phyloP scores from a whole-genome alignment of 1,139 yeast genomes.

The Kluyveromyces marxianus region DNA sequence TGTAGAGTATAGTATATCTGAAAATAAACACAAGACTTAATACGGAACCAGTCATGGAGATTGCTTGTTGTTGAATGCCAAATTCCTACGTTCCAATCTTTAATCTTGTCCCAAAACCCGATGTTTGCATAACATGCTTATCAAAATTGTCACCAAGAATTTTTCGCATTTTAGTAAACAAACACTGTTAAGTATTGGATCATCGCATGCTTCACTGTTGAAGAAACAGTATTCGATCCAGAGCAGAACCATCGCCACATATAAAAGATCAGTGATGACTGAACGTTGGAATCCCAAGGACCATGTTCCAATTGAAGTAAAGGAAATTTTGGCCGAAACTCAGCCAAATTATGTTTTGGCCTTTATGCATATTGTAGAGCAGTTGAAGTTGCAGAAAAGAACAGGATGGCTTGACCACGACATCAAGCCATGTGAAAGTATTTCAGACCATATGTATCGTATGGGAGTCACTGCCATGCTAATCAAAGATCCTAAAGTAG shows the following conservation, averaged over 20 bases:
- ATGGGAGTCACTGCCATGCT: constrained; percentile 83
- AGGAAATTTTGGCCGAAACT: constrained; percentile 14
- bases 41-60: no score
- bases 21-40: no score
- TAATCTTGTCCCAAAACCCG: no score
- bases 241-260: not conserved
- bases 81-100: no score
- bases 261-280: constrained; percentile 1
- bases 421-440: constrained; percentile 58
- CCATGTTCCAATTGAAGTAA: constrained; percentile 22
- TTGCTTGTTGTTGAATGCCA: no score
- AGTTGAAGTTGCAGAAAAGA: constrained; percentile 71
- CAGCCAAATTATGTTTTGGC: constrained; percentile 48
- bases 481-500: constrained; percentile 44
- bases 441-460: constrained; percentile 94
- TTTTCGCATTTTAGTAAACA: constrained; percentile 1
- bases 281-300: constrained; percentile 27
- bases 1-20: no score
- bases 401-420: constrained; percentile 91
- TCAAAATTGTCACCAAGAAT: not conserved
- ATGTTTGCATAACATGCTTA: no score
- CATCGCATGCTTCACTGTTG: not conserved
- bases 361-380: constrained; percentile 69
- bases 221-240: not conserved
- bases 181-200: not conserved